Evolutionary conservation across 2,329 filamentous ascomycete genomes (phyloP).

Genomic region (Gliomastix tumulicola): DNA sequence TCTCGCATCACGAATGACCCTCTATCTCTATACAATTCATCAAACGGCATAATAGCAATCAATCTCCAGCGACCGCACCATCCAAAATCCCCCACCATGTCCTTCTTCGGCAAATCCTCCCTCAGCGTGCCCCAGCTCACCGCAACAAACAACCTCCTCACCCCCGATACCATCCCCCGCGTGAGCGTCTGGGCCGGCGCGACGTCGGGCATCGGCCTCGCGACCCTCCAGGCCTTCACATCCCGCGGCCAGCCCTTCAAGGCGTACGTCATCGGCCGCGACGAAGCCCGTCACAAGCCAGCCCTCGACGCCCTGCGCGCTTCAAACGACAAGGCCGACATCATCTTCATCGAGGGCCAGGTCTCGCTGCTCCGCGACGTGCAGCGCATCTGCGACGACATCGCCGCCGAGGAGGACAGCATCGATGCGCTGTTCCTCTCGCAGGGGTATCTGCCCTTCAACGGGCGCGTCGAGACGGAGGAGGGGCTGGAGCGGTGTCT

Average conservation of each 20-base stretch:
- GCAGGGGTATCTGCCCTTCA: not conserved
- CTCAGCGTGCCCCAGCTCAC: not conserved
- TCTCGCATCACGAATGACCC: too few species aligned
- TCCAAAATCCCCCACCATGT: too few species aligned
- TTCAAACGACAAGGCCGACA: not conserved
- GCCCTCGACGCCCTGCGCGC: conserved; percentile 1
- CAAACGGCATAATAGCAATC: too few species aligned
- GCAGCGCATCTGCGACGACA: not conserved
- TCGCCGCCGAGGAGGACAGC: not conserved
- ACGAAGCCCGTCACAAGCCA: not conserved
- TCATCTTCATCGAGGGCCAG: conserved; percentile 4
- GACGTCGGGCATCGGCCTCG: conserved; percentile 3
- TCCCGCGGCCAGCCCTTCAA: not conserved
- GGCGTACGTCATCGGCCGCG: conserved; percentile 2
- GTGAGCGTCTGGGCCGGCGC: conserved; percentile 1
- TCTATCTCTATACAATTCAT: too few species aligned
- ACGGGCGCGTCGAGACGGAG: not conserved
- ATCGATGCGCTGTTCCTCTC: not conserved
- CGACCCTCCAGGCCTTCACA: not conserved
- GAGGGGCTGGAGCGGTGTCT: not conserved
- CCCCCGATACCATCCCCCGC: not conserved
- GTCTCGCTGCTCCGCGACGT: conserved; percentile 1
- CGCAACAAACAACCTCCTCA: conserved; percentile 1
- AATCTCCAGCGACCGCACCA: too few species aligned
- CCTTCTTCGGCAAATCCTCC: too few species aligned